Conservation (phyloP, 441 rosid species). For the Gossypium schwendimanii region DNA sequence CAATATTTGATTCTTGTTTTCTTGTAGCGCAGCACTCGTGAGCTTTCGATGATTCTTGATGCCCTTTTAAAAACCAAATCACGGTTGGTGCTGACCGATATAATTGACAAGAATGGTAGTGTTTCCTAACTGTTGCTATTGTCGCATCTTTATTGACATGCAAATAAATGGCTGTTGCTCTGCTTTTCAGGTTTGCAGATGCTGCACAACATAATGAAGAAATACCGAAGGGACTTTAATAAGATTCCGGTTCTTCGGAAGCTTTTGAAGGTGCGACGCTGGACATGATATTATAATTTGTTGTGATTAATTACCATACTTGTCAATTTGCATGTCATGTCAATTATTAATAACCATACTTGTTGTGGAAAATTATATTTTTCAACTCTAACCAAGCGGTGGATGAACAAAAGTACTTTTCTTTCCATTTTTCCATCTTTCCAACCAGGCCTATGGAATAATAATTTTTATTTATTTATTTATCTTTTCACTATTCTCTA, state of each 20-base stretch:
- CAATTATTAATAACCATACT: not conserved
- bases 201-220: conserved; percentile 95
- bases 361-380: not conserved
- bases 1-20: conserved; percentile 20
- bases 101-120: conserved; percentile 88
- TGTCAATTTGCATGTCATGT: conserved; percentile 5
- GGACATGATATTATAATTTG: conserved; percentile 5
- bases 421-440: not conserved
- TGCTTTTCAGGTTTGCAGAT: conserved; percentile 71
- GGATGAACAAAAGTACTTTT: not conserved
- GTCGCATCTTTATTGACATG: conserved; percentile 5
- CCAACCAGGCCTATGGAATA: not conserved
- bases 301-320: not conserved
- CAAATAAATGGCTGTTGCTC: conserved; percentile 12
- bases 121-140: conserved; percentile 18
- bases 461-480: not conserved
- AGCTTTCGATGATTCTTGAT: conserved; percentile 97
- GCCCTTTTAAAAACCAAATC: conserved; percentile 94
- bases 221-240: conserved; percentile 79
- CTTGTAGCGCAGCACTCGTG: conserved; percentile 74
- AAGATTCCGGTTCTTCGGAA: conserved; percentile 95
- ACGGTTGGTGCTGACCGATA: conserved; percentile 60
- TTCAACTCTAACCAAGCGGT: not conserved
- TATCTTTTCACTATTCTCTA: not conserved
- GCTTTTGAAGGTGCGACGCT: conserved; percentile 74